These are phyloP conservation scores for Kwoniella shandongensis DNA, from an alignment of 768 basidiomycete genomes.

Conservation along the genomic window DNA sequence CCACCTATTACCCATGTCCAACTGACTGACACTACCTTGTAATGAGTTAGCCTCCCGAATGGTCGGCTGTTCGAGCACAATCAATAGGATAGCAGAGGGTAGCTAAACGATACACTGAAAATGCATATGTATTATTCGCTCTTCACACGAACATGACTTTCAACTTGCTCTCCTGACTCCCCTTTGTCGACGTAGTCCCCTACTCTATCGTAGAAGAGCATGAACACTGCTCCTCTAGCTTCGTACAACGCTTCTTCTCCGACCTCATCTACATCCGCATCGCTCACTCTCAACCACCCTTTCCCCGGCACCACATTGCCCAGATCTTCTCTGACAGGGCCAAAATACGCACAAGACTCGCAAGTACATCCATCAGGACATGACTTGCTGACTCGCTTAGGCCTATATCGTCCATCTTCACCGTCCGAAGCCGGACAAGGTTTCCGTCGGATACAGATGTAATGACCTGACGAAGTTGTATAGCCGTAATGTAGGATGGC, in stretches of 20 bases:
- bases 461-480: slow-evolving; percentile 89
- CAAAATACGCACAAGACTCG: slow-evolving; percentile 57
- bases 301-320: slow-evolving; percentile 23
- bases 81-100: slow-evolving; percentile 27
- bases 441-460: slow-evolving; percentile 84
- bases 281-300: slow-evolving; percentile 85
- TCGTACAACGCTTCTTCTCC: slow-evolving; percentile 60
- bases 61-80: slow-evolving; percentile 44
- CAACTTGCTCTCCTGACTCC: background rate
- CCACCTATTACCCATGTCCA: background rate
- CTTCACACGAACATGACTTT: background rate
- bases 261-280: slow-evolving; percentile 63
- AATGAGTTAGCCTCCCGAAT: slow-evolving; percentile 49
- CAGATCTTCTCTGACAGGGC: slow-evolving; percentile 62
- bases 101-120: background rate
- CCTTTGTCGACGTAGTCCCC: slow-evolving; percentile 30
- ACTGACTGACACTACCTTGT: slow-evolving; percentile 3
- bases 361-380: slow-evolving; percentile 60
- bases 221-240: slow-evolving; percentile 67
- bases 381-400: slow-evolving; percentile 57
- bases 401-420: slow-evolving; percentile 28
- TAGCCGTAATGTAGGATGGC: slow-evolving; percentile 87
- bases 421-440: slow-evolving; percentile 56
- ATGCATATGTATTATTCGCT: slow-evolving; percentile 3
- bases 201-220: slow-evolving; percentile 90